Conservation (phyloP, 2,329 filamentous ascomycete genomes). For the Beauveria pseudobassiana region DNA sequence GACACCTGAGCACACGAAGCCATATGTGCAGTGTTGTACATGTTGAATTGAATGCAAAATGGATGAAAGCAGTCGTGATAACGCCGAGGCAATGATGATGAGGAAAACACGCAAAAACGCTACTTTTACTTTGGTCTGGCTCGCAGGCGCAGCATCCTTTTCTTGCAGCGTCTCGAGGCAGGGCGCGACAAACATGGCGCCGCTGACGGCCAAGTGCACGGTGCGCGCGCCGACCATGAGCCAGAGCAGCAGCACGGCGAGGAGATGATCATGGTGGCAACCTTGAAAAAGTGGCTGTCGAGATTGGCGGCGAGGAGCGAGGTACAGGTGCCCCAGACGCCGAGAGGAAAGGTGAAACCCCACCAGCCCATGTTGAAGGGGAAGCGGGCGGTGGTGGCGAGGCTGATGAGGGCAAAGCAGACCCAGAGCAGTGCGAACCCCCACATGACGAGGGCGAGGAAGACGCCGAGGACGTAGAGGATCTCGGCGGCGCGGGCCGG, state of each 20-base stretch:
- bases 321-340: constrained; percentile 36
- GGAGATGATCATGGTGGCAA: constrained; percentile 34
- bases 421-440: constrained; percentile 38
- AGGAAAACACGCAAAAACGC: neutral
- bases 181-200: constrained; percentile 38
- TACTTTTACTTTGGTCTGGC: constrained; percentile 21
- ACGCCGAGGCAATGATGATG: neutral
- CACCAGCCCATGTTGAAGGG: constrained; percentile 43
- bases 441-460: constrained; percentile 36
- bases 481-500: constrained; percentile 30
- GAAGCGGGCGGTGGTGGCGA: constrained; percentile 30
- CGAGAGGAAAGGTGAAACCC: constrained; percentile 40
- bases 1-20: neutral
- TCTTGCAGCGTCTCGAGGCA: constrained; percentile 32
- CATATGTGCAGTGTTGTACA: neutral
- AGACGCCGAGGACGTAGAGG: constrained; percentile 50
- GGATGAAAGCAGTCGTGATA: neutral
- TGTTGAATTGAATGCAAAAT: neutral
- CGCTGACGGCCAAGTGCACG: constrained; percentile 27
- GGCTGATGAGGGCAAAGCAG: constrained; percentile 34
- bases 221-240: constrained; percentile 33
- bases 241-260: constrained; percentile 35
- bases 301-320: constrained; percentile 32
- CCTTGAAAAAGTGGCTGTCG: constrained; percentile 35
- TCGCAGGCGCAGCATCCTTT: constrained; percentile 22